phyloP scores from a whole-genome alignment of 495 filamentous ascomycete species.

The Xylaria curta region DNA sequence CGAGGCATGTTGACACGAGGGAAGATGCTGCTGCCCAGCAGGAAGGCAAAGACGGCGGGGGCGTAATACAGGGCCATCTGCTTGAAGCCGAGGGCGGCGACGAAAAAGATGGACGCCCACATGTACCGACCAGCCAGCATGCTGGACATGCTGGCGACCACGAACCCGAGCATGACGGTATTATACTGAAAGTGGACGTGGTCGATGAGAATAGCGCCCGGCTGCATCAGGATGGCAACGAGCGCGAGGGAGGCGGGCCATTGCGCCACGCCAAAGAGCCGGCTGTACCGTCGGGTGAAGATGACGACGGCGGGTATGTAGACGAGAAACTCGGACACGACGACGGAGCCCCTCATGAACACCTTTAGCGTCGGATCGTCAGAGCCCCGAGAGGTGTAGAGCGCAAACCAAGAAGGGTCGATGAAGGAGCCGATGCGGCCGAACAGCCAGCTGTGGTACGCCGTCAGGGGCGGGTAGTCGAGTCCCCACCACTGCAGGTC shows the following conservation, averaged over 20 bases:
- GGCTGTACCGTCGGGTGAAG: conserved; percentile 79
- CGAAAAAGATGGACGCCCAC: conserved; percentile 93
- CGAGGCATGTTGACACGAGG: conserved; percentile 72
- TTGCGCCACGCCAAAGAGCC: conserved; percentile 67
- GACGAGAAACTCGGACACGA: conserved; percentile 86
- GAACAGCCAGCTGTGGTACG: conserved; percentile 94
- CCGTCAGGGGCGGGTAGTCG: conserved; percentile 96
- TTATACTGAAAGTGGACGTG: conserved; percentile 99
- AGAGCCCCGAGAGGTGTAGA: conserved; percentile 79
- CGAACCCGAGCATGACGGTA: conserved; percentile 93
- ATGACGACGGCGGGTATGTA: conserved; percentile 86
- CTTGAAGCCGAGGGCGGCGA: conserved; percentile 92
- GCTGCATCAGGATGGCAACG: conserved; percentile 89
- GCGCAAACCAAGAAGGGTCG: conserved; percentile 86
- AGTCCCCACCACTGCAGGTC: conserved; percentile 97
- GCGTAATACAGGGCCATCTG: conserved; percentile 99
- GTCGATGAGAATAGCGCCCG: conserved; percentile 88
- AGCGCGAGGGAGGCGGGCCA: conserved; percentile 87
- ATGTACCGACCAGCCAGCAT: conserved; percentile 83
- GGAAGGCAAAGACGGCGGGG: conserved; percentile 87
- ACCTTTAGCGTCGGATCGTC: conserved; percentile 84
- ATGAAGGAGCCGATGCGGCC: conserved; percentile 84
- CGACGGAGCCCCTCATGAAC: conserved; percentile 91
- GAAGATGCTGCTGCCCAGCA: conserved; percentile 82
- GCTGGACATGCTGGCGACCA: conserved; percentile 84